These are phyloP conservation scores for Hypoxylon sp. DNA, from an alignment of 2,329 filamentous ascomycete species.

Conservation along the genomic window DNA sequence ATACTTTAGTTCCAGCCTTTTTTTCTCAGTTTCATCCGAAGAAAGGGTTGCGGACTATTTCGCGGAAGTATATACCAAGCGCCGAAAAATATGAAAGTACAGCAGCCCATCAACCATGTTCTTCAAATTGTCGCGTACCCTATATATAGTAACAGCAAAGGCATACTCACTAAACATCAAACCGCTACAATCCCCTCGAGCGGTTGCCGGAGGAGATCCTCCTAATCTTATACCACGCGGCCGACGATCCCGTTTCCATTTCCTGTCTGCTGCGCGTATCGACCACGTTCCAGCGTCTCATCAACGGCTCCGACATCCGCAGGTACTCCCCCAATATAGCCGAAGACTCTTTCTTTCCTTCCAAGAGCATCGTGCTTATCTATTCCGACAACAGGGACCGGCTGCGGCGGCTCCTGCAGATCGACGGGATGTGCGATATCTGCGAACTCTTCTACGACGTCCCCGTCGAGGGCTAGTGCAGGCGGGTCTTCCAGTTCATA, in stretches of 20 bases:
- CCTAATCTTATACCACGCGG: conserved; percentile 31
- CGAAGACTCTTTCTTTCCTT: not conserved
- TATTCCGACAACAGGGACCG: not conserved
- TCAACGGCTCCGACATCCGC: not conserved
- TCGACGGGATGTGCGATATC: conserved; percentile 35
- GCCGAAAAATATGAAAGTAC: no score
- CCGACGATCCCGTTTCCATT: conserved; percentile 24
- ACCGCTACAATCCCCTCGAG: conserved; percentile 32
- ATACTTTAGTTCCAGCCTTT: no score
- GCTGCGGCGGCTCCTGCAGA: conserved; percentile 31
- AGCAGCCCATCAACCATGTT: no score
- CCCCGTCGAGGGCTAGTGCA: not conserved
- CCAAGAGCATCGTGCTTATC: not conserved
- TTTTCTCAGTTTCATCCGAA: no score
- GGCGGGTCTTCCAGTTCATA: not conserved
- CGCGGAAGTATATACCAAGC: no score
- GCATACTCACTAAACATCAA: not conserved
- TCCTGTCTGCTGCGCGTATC: conserved; percentile 37
- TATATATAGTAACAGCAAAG: no score
- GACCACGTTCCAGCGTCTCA: conserved; percentile 36
- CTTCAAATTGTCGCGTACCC: no score
- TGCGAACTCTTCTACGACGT: conserved; percentile 24
- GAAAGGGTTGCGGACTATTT: no score
- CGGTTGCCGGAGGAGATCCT: conserved; percentile 40
- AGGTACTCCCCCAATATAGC: not conserved